Conservation (phyloP, 768 basidiomycete genomes). For the Cystofilobasidium ferigula region DNA sequence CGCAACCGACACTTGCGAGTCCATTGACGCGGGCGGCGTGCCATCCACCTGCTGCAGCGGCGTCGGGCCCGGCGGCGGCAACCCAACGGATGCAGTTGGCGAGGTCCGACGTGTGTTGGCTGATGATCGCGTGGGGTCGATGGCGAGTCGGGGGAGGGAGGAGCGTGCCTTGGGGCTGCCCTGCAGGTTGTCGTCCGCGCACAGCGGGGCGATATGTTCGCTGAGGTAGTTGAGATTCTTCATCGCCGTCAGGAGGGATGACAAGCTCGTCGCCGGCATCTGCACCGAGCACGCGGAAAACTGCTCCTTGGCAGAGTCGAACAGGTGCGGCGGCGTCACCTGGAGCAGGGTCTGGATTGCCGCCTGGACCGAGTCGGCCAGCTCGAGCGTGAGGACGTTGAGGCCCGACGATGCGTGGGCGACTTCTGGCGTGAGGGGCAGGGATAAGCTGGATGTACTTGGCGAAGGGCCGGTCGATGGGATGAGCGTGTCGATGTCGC, state of each 20-base stretch:
- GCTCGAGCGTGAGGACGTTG: constrained; percentile 57
- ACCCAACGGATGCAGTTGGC: neutral
- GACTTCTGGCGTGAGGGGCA: neutral
- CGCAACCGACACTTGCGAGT: constrained; percentile 12
- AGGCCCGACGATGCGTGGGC: constrained; percentile 10
- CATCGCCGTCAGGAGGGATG: constrained; percentile 80
- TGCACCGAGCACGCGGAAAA: constrained; percentile 79
- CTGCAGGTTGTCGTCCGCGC: constrained; percentile 12
- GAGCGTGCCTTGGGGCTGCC: constrained; percentile 1
- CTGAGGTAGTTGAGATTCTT: constrained; percentile 87
- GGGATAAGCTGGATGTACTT: no score
- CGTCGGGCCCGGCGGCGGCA: neutral
- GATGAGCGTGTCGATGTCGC: neutral
- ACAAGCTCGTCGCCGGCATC: constrained; percentile 75
- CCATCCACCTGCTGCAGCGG: neutral
- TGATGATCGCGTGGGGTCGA: neutral
- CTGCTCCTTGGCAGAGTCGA: constrained; percentile 88
- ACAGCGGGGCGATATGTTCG: constrained; percentile 43
- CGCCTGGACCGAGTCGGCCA: constrained; percentile 82
- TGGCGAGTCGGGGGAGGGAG: neutral
- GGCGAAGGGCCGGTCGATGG: no score
- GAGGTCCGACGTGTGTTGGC: no score
- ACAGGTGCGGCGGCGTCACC: constrained; percentile 74
- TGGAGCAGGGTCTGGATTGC: constrained; percentile 84
- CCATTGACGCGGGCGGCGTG: neutral